Percentiles rank a stretch among this genome's conserved stretches.
phyloP scores from a whole-genome alignment of 306 rosid genomes.

The Castanea sativa region DNA sequence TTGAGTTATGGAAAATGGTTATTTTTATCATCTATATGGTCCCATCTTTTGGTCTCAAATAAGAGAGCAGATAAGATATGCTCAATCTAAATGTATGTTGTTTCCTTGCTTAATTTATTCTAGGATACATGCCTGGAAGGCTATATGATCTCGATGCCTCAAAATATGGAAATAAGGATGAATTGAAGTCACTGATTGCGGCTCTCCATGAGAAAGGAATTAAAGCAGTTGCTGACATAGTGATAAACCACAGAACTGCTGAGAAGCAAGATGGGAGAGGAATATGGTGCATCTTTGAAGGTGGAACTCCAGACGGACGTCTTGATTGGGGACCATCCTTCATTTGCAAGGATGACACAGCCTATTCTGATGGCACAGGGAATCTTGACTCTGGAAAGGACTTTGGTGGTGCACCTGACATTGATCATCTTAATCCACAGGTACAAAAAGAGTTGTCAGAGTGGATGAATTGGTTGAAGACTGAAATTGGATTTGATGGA shows the following conservation, averaged over 20 bases:
- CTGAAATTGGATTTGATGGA: conserved; percentile 20
- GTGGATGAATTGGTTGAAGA: conserved; percentile 80
- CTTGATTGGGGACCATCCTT: conserved; percentile 80
- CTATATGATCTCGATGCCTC: conserved; percentile 84
- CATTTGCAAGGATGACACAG: conserved; percentile 70
- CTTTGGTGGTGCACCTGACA: conserved; percentile 48
- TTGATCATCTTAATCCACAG: conserved; percentile 72
- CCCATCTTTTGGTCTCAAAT: too few species aligned
- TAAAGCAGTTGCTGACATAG: conserved; percentile 68
- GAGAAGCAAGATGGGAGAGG: conserved; percentile 65
- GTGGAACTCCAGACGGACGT: conserved; percentile 60
- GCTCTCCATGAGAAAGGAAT: conserved; percentile 49
- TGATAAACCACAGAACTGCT: conserved; percentile 85
- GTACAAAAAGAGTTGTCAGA: conserved; percentile 67
- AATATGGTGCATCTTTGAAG: conserved; percentile 69
- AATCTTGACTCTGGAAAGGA: conserved; percentile 54
- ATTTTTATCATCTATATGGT: too few species aligned
- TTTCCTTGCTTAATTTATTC: background rate
- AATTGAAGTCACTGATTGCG: conserved; percentile 51
- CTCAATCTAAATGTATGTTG: background rate
- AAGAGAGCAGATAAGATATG: background rate
- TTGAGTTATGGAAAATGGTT: too few species aligned
- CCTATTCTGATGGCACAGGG: conserved; percentile 75
- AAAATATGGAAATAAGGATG: conserved; percentile 52
- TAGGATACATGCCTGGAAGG: conserved; percentile 83